Conservation (phyloP, 2,329 filamentous ascomycete genomes). For the Hypoxylon sp. region DNA sequence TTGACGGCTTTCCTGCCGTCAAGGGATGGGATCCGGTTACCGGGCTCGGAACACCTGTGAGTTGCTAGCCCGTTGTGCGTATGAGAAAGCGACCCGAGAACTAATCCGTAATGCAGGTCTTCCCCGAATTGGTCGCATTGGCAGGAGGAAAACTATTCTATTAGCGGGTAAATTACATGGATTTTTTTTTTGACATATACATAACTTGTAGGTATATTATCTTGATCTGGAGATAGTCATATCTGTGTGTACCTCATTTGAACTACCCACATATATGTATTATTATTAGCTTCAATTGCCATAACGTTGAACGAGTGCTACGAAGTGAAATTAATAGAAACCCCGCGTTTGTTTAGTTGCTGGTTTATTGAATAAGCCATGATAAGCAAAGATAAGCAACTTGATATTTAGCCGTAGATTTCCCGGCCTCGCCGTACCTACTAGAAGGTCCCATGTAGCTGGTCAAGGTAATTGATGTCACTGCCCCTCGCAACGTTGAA, state of each 20-base stretch:
- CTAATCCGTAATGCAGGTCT: slow-evolving; percentile 37
- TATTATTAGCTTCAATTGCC: not conserved
- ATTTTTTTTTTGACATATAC: too few species aligned
- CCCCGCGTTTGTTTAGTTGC: too few species aligned
- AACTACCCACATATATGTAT: too few species aligned
- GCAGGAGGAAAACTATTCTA: slow-evolving; percentile 45
- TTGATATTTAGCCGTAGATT: not conserved
- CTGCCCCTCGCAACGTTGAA: slow-evolving; percentile 1
- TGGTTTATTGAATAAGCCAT: not conserved
- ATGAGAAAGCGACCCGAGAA: slow-evolving; percentile 1
- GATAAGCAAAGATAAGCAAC: not conserved
- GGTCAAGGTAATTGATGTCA: slow-evolving; percentile 15
- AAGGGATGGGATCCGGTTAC: slow-evolving; percentile 57
- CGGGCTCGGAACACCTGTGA: slow-evolving; percentile 55
- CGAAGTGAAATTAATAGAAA: not conserved
- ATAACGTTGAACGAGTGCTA: not conserved
- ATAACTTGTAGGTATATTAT: slow-evolving; percentile 7
- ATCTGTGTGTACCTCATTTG: not conserved
- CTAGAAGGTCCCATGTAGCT: slow-evolving; percentile 3
- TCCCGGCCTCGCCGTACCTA: not conserved
- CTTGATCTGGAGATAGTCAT: not conserved
- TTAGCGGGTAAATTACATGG: slow-evolving; percentile 6
- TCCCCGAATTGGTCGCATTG: slow-evolving; percentile 50
- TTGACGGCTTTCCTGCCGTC: slow-evolving; percentile 50
- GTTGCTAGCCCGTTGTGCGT: slow-evolving; percentile 16